Evolutionary conservation across 495 filamentous ascomycete genomes (phyloP).

Genomic region (Talaromyces trachyspermus): DNA sequence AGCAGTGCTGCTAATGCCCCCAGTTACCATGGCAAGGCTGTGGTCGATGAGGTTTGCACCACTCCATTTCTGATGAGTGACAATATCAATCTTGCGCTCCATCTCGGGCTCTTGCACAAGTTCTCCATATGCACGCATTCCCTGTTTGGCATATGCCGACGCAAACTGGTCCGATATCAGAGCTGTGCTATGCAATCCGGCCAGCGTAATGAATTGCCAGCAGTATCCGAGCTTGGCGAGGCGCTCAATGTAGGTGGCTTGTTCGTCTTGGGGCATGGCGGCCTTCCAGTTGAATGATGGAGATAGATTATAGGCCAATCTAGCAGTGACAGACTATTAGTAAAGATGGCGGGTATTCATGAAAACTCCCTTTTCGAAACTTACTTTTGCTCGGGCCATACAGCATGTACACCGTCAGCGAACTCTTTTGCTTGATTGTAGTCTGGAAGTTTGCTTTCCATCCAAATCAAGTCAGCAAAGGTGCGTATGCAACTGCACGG

Average conservation of each 20-base stretch:
- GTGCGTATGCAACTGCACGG: constrained; percentile 84
- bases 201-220: constrained; percentile 99
- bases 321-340: no score
- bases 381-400: constrained; percentile 94
- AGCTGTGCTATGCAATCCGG: constrained; percentile 92
- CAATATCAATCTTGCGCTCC: constrained; percentile 80
- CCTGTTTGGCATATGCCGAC: constrained; percentile 67
- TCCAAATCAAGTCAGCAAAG: constrained; percentile 97
- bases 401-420: constrained; percentile 85
- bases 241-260: constrained; percentile 93
- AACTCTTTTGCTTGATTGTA: constrained; percentile 90
- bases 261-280: constrained; percentile 86
- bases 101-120: constrained; percentile 97
- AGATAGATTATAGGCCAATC: constrained; percentile 92
- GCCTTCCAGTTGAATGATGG: constrained; percentile 99
- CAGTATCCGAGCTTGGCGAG: constrained; percentile 86
- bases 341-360: no score
- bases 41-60: constrained; percentile 93
- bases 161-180: constrained; percentile 85
- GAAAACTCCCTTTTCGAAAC: no score
- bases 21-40: constrained; percentile 93
- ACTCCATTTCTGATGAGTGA: constrained; percentile 98
- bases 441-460: constrained; percentile 96
- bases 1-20: constrained; percentile 81
- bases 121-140: constrained; percentile 96